phyloP scores from a whole-genome alignment of 2,329 filamentous ascomycete genomes.

The Neonectria ditissima region DNA sequence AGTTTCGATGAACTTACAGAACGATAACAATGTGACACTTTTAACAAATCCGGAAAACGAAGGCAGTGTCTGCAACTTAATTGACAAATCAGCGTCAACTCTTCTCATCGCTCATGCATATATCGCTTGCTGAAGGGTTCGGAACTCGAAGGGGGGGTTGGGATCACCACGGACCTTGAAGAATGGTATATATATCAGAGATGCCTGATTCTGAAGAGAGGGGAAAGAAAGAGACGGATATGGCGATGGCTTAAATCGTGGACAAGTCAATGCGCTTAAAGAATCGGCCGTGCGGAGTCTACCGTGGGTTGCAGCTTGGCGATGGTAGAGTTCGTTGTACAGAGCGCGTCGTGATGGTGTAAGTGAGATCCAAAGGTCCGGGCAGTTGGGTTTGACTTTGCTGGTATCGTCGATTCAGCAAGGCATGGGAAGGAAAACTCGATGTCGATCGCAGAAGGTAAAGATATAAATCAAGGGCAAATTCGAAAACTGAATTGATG shows the following conservation, averaged over 20 bases:
- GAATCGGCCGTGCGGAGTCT: conserved; percentile 23
- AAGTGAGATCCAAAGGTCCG: conserved; percentile 16
- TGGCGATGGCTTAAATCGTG: conserved; percentile 9
- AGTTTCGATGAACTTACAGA: conserved; percentile 13
- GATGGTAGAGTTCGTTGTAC: conserved; percentile 23
- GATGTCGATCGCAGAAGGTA: conserved; percentile 17
- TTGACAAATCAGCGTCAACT: conserved; percentile 8
- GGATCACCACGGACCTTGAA: conserved; percentile 19
- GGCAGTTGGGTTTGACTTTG: background rate
- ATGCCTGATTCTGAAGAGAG: conserved; percentile 5
- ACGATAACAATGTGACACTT: background rate
- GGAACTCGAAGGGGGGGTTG: background rate
- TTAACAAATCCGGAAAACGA: background rate
- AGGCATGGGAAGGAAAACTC: conserved; percentile 21
- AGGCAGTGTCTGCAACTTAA: conserved; percentile 6
- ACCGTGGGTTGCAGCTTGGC: conserved; percentile 15
- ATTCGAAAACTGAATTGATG: conserved; percentile 23
- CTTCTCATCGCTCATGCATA: background rate
- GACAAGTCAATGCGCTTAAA: conserved; percentile 27
- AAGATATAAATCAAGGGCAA: conserved; percentile 21
- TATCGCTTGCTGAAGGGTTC: background rate
- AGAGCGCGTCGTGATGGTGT: conserved; percentile 17
- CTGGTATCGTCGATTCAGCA: conserved; percentile 12
- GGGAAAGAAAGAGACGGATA: background rate
- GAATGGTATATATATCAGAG: conserved; percentile 16